Base-by-base conservation (phyloP, 1,139 yeast genomes). In the Kurtzmaniella quercitrusa region DNA sequence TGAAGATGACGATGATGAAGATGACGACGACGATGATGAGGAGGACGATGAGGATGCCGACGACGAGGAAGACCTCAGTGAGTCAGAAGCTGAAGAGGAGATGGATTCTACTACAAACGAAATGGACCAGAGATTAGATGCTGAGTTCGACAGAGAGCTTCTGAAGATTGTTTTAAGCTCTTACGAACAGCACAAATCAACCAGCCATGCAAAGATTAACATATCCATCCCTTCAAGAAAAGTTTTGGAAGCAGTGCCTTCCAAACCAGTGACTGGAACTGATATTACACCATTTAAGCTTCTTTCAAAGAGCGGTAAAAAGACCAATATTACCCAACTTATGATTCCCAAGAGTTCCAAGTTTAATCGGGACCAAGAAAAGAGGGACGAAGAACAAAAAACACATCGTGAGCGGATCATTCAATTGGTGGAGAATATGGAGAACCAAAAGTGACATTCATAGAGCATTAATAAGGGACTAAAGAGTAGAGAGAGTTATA, bases 131-230 rank as follows among this genome's bases (percentile, higher is more conserved):
- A 72, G 67, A 49, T 68, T 77, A 40, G 77, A 74, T 17, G 75
- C 70, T 8, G 77, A 73, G 21, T 55, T 83, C 44, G 86, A 81
- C 40, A 70, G 63, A 44, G 83, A 81, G 51, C 75, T 77, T 49
- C 75, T 74, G 43, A 65, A 61, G 44, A 62, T 82, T 54, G 63
- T 81, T 43, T 55, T 64, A 27, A 82, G 78, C 37, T 73, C 85
- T 1, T 62, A 76, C 51, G 73, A 67, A 34, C 52, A 65, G 3
- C 62, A 66, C 29, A 68, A 58, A 29, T 16, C 38, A 12, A 21
- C 41, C 11, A 31, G 41, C 10, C 51, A 49, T 12, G 46, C 44
- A 9, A 57, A 55, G 41, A 49, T 61, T 38, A 52, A 52, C 17
- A 53, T 62, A 29, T 63, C 68, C 1, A 36, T 55, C 15, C 64